A percentile compares a stretch with the other conserved stretches of the same genome.
Evolutionary conservation across 257 asterid species (phyloP).

Genomic region (Solanum okadae): DNA sequence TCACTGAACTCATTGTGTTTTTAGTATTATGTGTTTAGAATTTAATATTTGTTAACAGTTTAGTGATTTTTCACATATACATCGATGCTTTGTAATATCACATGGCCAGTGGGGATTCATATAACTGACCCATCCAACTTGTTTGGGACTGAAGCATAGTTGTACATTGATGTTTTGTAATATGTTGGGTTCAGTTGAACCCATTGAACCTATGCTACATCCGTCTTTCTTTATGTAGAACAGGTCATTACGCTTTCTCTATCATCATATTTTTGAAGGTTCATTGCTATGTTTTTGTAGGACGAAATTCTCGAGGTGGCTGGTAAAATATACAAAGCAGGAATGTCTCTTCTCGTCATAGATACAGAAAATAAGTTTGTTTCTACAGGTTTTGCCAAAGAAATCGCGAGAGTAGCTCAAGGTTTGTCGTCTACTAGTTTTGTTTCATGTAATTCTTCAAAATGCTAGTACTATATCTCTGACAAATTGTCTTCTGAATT

Average conservation of each 20-base stretch:
- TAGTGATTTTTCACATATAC: background rate
- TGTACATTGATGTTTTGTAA: background rate
- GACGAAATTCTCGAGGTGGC: conserved; percentile 96
- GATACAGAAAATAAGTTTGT: conserved; percentile 73
- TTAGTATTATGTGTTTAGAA: background rate
- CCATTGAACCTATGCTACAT: background rate
- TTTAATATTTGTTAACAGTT: background rate
- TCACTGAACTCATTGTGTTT: background rate
- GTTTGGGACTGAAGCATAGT: background rate
- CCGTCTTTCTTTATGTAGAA: background rate
- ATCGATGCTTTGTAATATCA: background rate
- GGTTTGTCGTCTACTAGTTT: conserved; percentile 26
- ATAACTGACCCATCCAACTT: background rate
- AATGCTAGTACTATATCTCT: background rate
- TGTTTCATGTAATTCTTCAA: background rate
- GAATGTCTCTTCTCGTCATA: conserved; percentile 45
- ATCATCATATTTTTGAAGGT: background rate
- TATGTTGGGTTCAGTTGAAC: background rate
- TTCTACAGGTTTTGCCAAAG: conserved; percentile 96
- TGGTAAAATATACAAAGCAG: conserved; percentile 82
- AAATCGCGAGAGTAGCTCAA: conserved; percentile 95
- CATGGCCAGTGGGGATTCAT: background rate
- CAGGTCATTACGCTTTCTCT: background rate
- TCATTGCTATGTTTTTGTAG: conserved; percentile 15
- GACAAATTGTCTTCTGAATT: background rate